Evolutionary conservation across 805 yeast genomes (phyloP).

Genomic region (Wickerhamomyces ciferrii): DNA sequence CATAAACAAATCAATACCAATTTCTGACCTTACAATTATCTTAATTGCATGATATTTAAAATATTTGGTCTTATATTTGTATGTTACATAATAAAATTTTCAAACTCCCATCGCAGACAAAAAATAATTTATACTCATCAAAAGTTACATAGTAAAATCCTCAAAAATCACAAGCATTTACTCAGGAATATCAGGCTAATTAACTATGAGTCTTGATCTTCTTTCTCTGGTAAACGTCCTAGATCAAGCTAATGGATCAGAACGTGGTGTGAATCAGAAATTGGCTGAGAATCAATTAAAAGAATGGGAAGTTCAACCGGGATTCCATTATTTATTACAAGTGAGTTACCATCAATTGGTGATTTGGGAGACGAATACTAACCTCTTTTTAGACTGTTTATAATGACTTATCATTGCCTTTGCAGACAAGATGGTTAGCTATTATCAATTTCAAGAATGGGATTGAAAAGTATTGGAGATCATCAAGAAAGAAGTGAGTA

Average conservation of each 20-base stretch:
- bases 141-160: too few relatives aligned
- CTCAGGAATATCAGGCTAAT: neutral
- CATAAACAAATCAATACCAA: too few relatives aligned
- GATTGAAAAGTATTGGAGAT: conserved; percentile 79
- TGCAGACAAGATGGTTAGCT: conserved; percentile 80
- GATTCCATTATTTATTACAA: conserved; percentile 54
- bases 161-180: too few relatives aligned
- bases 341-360: too few relatives aligned
- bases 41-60: too few relatives aligned
- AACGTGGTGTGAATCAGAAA: conserved; percentile 46
- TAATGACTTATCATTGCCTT: conserved; percentile 48
- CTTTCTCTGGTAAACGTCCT: conserved; percentile 30
- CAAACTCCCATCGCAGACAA: too few relatives aligned
- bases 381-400: conserved; percentile 58
- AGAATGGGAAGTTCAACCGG: conserved; percentile 61
- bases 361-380: too few relatives aligned
- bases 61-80: too few relatives aligned
- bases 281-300: conserved; percentile 67
- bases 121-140: too few relatives aligned
- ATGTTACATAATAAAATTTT: too few relatives aligned
- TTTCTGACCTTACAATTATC: too few relatives aligned
- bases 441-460: conserved; percentile 87
- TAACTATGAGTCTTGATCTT: neutral
- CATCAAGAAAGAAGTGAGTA: conserved; percentile 47
- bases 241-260: conserved; percentile 44